Evolutionary conservation across 306 rosid genomes (phyloP).

Genomic region (Senna siamea): DNA sequence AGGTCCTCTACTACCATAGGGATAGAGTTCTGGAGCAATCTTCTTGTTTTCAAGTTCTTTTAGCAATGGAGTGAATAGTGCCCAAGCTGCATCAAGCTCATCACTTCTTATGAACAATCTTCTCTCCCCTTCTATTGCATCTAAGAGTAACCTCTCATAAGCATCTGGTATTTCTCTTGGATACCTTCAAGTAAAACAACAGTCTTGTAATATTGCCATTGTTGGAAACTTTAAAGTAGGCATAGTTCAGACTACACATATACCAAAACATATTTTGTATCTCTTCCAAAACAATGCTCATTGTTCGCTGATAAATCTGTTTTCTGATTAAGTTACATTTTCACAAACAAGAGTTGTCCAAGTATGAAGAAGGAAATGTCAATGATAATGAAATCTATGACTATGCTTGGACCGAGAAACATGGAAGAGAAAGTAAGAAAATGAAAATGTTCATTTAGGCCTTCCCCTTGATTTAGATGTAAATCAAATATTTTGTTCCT

Average conservation of each 20-base stretch:
- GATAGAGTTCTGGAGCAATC: constrained; percentile 94
- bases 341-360: constrained; percentile 13
- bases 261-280: constrained; percentile 11
- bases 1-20: constrained; percentile 94
- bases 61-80: constrained; percentile 83
- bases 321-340: constrained; percentile 11
- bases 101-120: constrained; percentile 94
- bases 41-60: constrained; percentile 84
- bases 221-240: neutral
- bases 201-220: constrained; percentile 7
- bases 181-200: constrained; percentile 63
- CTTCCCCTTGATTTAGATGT: neutral
- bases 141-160: constrained; percentile 87
- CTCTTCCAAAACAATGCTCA: constrained; percentile 2
- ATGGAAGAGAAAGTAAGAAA: neutral
- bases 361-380: neutral
- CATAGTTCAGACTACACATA: neutral
- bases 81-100: constrained; percentile 97
- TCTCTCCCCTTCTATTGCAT: constrained; percentile 93
- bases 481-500: neutral
- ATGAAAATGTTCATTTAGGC: neutral
- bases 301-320: neutral
- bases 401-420: neutral
- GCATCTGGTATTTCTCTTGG: constrained; percentile 91
- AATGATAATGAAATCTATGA: neutral